Conservation (phyloP, 2,329 filamentous ascomycete genomes). For the Elsinoe australis region DNA sequence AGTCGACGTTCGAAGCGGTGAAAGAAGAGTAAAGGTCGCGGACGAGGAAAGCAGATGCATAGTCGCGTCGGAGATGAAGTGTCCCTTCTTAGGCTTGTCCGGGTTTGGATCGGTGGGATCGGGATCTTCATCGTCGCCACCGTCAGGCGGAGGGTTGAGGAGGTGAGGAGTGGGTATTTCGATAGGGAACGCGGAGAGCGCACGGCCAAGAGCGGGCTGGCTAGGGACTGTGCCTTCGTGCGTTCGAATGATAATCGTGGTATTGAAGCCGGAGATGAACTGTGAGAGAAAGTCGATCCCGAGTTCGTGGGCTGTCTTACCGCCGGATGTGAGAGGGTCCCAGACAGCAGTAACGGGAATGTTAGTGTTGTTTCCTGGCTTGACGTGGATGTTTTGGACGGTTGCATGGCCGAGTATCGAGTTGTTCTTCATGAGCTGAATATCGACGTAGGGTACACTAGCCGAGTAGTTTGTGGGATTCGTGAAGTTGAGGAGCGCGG, state of each 20-base stretch:
- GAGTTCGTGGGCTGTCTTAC: slow-evolving; percentile 51
- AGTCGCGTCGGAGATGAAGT: slow-evolving; percentile 78
- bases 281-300: slow-evolving; percentile 71
- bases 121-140: slow-evolving; percentile 34
- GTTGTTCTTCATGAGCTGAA: slow-evolving; percentile 66
- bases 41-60: slow-evolving; percentile 82
- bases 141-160: slow-evolving; percentile 29
- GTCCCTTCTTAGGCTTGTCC: slow-evolving; percentile 33
- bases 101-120: slow-evolving; percentile 31
- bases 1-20: slow-evolving; percentile 65
- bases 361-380: slow-evolving; percentile 63
- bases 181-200: slow-evolving; percentile 63
- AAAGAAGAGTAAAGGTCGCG: slow-evolving; percentile 73
- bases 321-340: slow-evolving; percentile 60
- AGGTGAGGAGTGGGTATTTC: slow-evolving; percentile 65
- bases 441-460: slow-evolving; percentile 67
- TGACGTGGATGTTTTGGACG: slow-evolving; percentile 55
- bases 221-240: slow-evolving; percentile 66
- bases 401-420: slow-evolving; percentile 69
- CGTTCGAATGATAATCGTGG: slow-evolving; percentile 64
- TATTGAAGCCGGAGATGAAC: slow-evolving; percentile 78
- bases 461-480: slow-evolving; percentile 88
- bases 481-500: slow-evolving; percentile 70
- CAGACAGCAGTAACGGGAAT: slow-evolving; percentile 62
- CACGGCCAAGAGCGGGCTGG: slow-evolving; percentile 62